Evolutionary conservation across 2,329 filamentous ascomycete species (phyloP), one percentile per base, ranked within the genome.

Genomic region (Aspergillus oerlinghausenensis): DNA sequence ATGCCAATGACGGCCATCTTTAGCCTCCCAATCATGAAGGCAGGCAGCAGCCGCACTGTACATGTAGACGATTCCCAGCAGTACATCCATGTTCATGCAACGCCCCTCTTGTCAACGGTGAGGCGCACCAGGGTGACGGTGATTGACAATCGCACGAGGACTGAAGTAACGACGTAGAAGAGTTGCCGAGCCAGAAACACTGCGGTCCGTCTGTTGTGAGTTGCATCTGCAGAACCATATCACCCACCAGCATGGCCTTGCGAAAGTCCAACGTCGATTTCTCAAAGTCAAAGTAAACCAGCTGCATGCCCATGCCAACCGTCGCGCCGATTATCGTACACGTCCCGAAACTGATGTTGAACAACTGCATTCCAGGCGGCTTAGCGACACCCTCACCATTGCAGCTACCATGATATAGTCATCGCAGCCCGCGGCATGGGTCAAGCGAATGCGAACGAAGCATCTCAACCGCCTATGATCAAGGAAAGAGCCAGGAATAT

Each of bases 121-220:
- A 84, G 74, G 28, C 80, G 76, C 19, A 82, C 72, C 17, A 83
- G 73, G 68, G 83, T 82, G 25, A 82, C 71, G n/a, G 74, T 78
- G 53, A 83, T 75, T 2, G 80, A 77, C 42, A 82, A 73, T 58
- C 81, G 81, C 56, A 80, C 73, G 4, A 75, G 65, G 50, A 77
- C 72, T 3, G 75, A 80, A 2, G 76, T 70, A 29, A 80, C 64
- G 6, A 77, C 75, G 64, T 83, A 84, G 51, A 79, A 76, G 14
- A 80, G 66, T 58, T 83, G 80, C 63, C 80, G 10, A 83, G 70
- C 69, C 78, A 83, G 79, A 79, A 83, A 56, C 62, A 71, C 60
- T 66, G 17, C 11, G 11, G 4, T 17, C 32, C 4, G 14, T 38
- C 6, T 17, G 32, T 6, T 17, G 5, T 7, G 32, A 17, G 32